Evolutionary conservation across 176 grass and related monocot genomes (phyloP).

Genomic region (Olyra latifolia): DNA sequence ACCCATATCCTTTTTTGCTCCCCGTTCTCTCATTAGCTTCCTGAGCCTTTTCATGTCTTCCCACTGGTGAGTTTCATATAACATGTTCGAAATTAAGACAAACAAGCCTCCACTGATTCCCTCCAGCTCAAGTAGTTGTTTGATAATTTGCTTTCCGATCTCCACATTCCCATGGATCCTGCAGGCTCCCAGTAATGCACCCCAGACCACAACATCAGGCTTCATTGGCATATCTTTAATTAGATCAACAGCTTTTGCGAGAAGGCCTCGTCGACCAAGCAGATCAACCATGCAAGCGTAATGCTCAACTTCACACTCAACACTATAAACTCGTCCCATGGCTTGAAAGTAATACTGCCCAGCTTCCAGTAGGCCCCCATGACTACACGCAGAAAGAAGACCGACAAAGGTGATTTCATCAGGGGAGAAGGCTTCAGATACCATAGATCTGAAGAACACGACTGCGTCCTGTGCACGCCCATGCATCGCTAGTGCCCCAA

Average conservation of each 20-base stretch:
- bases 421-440: slow-evolving; percentile 32
- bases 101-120: slow-evolving; percentile 39
- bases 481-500: slow-evolving; percentile 50
- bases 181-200: slow-evolving; percentile 53
- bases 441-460: slow-evolving; percentile 46
- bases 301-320: slow-evolving; percentile 50
- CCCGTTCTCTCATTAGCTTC: slow-evolving; percentile 55
- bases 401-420: slow-evolving; percentile 51
- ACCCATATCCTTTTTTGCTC: slow-evolving; percentile 43
- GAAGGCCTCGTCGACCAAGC: slow-evolving; percentile 36
- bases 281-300: slow-evolving; percentile 61
- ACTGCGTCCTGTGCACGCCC: slow-evolving; percentile 38
- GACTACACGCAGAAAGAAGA: slow-evolving; percentile 57
- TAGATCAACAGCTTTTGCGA: slow-evolving; percentile 43
- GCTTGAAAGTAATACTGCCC: slow-evolving; percentile 45
- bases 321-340: slow-evolving; percentile 44
- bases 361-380: slow-evolving; percentile 43
- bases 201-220: slow-evolving; percentile 58
- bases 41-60: slow-evolving; percentile 48
- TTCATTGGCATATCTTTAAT: slow-evolving; percentile 59
- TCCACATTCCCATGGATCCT: slow-evolving; percentile 48
- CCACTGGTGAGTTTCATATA: slow-evolving; percentile 39
- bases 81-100: slow-evolving; percentile 53
- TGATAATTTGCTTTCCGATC: slow-evolving; percentile 44
- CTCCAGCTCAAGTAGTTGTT: slow-evolving; percentile 48